Evolutionary conservation across 1,139 yeast species (phyloP).

Genomic region (Pichia sp.): DNA sequence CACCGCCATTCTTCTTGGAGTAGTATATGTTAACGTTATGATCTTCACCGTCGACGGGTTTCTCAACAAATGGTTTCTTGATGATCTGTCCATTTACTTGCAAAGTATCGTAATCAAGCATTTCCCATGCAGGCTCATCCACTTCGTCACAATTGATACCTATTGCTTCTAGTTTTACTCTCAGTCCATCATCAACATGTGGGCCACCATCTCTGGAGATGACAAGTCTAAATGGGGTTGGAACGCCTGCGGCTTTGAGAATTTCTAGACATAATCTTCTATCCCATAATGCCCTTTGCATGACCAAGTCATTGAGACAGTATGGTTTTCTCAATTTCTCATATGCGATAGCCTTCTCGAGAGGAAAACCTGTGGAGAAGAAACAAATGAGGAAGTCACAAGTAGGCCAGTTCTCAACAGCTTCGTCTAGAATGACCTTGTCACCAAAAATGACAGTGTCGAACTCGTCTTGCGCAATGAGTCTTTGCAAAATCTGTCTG

Average conservation of each 20-base stretch:
- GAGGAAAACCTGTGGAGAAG: constrained; percentile 93
- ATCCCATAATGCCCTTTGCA: constrained; percentile 96
- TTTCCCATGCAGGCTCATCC: constrained; percentile 74
- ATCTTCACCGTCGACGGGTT: constrained; percentile 98
- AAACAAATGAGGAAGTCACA: constrained; percentile 92
- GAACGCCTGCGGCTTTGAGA: constrained; percentile 76
- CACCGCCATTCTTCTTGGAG: constrained; percentile 87
- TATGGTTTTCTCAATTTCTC: constrained; percentile 88
- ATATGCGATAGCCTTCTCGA: constrained; percentile 90
- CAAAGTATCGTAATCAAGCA: constrained; percentile 85
- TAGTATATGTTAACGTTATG: constrained; percentile 95
- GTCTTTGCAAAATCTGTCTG: constrained; percentile 76
- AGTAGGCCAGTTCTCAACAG: constrained; percentile 96
- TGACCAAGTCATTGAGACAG: constrained; percentile 76
- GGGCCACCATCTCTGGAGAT: constrained; percentile 98
- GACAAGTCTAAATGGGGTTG: constrained; percentile 82
- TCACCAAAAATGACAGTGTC: constrained; percentile 97
- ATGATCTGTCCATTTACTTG: constrained; percentile 65
- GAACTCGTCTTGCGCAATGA: constrained; percentile 91
- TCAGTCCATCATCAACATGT: constrained; percentile 58
- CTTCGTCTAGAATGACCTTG: constrained; percentile 90
- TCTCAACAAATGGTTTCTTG: constrained; percentile 91
- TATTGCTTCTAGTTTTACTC: constrained; percentile 46
- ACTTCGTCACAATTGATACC: constrained; percentile 48
- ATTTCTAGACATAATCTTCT: constrained; percentile 79